Base-by-base conservation (phyloP, 1,139 yeast genomes). In the Pichia inconspicua region DNA sequence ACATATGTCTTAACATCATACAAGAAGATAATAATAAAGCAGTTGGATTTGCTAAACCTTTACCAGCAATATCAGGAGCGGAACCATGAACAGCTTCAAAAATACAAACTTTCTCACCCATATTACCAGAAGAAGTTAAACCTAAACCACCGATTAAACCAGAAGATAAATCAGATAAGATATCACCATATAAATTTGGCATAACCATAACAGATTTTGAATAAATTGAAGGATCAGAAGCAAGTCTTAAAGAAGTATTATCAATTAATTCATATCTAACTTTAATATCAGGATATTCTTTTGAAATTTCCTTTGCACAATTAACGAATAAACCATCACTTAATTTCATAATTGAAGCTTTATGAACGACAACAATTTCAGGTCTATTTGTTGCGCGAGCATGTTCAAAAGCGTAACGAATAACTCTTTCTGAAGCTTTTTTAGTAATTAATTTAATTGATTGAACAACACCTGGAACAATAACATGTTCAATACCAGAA, bases 1-100 rank as follows among this genome's bases (percentile, higher is more conserved):
- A 83, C 97, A 92, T 89, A 77, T 92, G 97, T 77, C 95, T 86
- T 78, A 92, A 84, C 97, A 92, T 90, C 97, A 92, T 90, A 66
- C 89, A 89, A 47, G 97, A 90, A 45, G 97, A 88, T 68, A 92
- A 79, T 68, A 92, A 77, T 67, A 92, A 74, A 54, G 98, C 98
- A 56, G 97, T 92, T 73, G 98, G 98, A 81, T 92, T 92, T 58
- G 98, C 98, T 69, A 86, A 80, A 66, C 95, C 94, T 78, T 90
- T 88, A 66, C 97, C 97, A 56, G 97, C 96, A 66, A 90, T 90
- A 70, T 90, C 97, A 59, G 97, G 97, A 56, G 97, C 97, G 52
- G 97, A 87, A 69, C 98, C 97, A 71, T 92, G 97, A 66, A 92
- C 98, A 59, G 98, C 97, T 78, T 92, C 98, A 69, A 92, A 92